Evolutionary conservation across 2,329 filamentous ascomycete genomes (phyloP), one percentile per base, ranked within the genome.

Genomic region (Volutella citrinella): DNA sequence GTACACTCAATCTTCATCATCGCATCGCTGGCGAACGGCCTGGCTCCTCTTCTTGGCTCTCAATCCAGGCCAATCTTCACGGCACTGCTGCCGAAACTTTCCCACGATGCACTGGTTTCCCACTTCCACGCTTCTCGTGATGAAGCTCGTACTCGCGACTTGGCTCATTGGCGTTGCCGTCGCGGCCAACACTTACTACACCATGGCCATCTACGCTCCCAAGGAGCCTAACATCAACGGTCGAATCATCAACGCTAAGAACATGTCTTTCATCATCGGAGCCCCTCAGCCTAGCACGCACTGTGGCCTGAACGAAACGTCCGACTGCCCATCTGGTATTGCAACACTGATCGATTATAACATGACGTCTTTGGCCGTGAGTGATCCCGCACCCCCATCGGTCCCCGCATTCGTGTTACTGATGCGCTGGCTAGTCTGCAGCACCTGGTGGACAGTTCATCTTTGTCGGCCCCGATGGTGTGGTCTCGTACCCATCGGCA

Each of bases 391-490:
- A 15, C 11, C 0, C 0, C 7, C 11, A 11, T 2, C 10, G 4
- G 7, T 18, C 24, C 33, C 4, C 20, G 13, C 1, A 2, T 6
- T 11, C 1, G 3, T 8, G 7, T 11, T 20, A 30, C 27, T 33
- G 34, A 34, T 15, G 11, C 14, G n/a, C 13, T 13, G 5, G 8
- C 15, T 9, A 66, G 60, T 70, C 76, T 19, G 52, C 68, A 19
- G 80, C 82, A 5, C 78, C 80, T 6, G 80, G 80, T 18, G 80
- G 81, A 17, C 80, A 85, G 49, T 59, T 68, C 37, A 66, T 82
- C 47, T 84, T 77, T 55, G 66, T 84, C 36, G 63, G 60, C 4
- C 63, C 70, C 5, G 56, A 66, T 17, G 81, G 80, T 6, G 61
- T 67, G 9, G 55, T 84, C 36, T 63, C 66, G 34, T 84, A 75